Evolutionary conservation across 306 rosid genomes (phyloP), one percentile per base, ranked within the genome.

Genomic region (Dalbergia cultrata): DNA sequence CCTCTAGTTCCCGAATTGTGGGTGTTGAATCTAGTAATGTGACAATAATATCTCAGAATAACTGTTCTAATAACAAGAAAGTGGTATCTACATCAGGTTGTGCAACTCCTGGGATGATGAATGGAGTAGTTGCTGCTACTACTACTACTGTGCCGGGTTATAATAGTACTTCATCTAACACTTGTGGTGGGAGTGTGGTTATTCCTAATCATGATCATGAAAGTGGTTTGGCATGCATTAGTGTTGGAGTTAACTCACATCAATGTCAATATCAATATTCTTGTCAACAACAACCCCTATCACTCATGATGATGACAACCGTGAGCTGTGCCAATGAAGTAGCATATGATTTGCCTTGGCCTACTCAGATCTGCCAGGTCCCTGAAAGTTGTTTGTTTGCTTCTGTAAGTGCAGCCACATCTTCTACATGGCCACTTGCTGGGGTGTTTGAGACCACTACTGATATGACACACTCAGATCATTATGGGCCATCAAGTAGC

Each of bases 311-410:
- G 31, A 26, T 26, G 47, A 54, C 68, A 77, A 65, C 43, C 41
- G 39, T 37, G 44, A 34, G 53, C 19, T 1, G 69, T 63, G 22
- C 73, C 52, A 68, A 37, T 57, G 75, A 73, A 10, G 22, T 67
- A 9, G 58, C 57, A 26, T 52, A 80, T 62, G 82, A 84, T 16
- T 11, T 70, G 79, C 49, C 60, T 69, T 84, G 79, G 82, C 43
- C 64, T 9, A 53, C 78, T 26, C 61, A 75, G 52, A 37, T 64
- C 67, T 69, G 74, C 56, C 60, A 56, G 34, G 58, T 58, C 67
- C 43, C 16, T 52, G 68, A 78, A 39, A 67, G 62, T 58, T 58
- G 82, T 21, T 49, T 70, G 77, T 26, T 81, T 80, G 59, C 37
- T 19, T 13, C 71, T 63, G 0, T 53, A 31, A 44, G 47, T 65